These are phyloP conservation scores for Monosporozyma servazzii DNA, from an alignment of 805 yeast genomes.

Conservation along the genomic window DNA sequence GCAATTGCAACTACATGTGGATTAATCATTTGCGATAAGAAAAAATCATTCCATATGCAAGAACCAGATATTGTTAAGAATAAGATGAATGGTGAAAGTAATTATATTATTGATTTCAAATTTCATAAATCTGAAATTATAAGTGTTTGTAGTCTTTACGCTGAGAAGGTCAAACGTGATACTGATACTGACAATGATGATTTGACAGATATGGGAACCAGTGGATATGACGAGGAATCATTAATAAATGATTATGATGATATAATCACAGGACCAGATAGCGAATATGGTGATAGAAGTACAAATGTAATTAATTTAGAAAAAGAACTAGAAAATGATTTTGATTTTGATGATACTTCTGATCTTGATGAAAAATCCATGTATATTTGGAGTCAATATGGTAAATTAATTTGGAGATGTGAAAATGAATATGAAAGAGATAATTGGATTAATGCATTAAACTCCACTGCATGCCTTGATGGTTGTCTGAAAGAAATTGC, in stretches of 20 bases:
- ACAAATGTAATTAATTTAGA: background rate
- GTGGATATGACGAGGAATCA: background rate
- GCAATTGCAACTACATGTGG: slow-evolving; percentile 46
- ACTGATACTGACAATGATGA: background rate
- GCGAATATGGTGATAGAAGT: background rate
- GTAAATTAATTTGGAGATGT: slow-evolving; percentile 35
- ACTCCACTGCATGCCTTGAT: slow-evolving; percentile 20
- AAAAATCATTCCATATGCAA: slow-evolving; percentile 21
- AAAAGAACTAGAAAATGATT: background rate
- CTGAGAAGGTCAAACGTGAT: slow-evolving; percentile 2
- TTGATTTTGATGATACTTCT: background rate
- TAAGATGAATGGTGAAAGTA: slow-evolving; percentile 16
- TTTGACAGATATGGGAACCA: background rate
- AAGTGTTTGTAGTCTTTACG: slow-evolving; percentile 3
- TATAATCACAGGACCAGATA: background rate
- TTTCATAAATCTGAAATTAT: slow-evolving; percentile 7
- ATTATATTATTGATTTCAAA: slow-evolving; percentile 27
- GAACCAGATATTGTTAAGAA: slow-evolving; percentile 22
- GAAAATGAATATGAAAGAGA: slow-evolving; percentile 36
- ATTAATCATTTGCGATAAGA: slow-evolving; percentile 35
- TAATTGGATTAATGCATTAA: slow-evolving; percentile 49
- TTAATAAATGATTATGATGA: background rate
- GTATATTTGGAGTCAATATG: slow-evolving; percentile 3
- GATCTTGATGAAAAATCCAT: background rate
- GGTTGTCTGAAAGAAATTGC: slow-evolving; percentile 17